Base-by-base conservation (phyloP, 768 basidiomycete species). In the Panus rudis region DNA sequence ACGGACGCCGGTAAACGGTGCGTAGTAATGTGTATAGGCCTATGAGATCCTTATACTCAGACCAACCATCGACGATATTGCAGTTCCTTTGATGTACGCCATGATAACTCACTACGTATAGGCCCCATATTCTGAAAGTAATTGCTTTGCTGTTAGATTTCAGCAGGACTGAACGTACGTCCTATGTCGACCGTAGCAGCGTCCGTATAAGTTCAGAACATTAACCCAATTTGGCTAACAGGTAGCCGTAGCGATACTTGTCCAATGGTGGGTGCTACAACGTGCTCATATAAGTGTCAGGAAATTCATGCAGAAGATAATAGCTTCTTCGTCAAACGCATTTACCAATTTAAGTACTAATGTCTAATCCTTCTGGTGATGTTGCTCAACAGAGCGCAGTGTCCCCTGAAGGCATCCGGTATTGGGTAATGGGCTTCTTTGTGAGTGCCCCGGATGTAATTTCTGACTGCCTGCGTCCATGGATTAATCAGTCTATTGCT, bases 291-390 rank as follows among this genome's bases (percentile, higher is more conserved):
- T n/a, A n/a, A n/a, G n/a, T n/a, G n/a, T n/a, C n/a, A n/a, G n/a
- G n/a, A n/a, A n/a, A n/a, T n/a, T n/a, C n/a, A n/a, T n/a, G n/a
- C n/a, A n/a, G n/a, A n/a, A n/a, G n/a, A n/a, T n/a, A 6, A 17
- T 35, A 35, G 33, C 33, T 35, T 35, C 16, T 35, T 35, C 33
- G 33, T 35, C 33, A 35, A 35, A 17, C 33, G 16, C 8, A 35
- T 17, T 7, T 35, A 16, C 16, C 33, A 35, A 17, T 20, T 14
- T 35, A 35, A 35, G 33, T 10, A 10, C n/a, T 10, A n/a, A 10
- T 17, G 33, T 35, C 7, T 35, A 14, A 17, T n/a, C 8, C 33
- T 8, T 14, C 33, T 17, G 16, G 8, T 35, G 33, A 16, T 35
- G n/a, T 35, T 7, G 21, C 33, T 35, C 8, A 35, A 14, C 33